These are phyloP conservation scores for Hypoxylon sp. DNA, from an alignment of 2,329 filamentous ascomycete species.

Conservation along the genomic window DNA sequence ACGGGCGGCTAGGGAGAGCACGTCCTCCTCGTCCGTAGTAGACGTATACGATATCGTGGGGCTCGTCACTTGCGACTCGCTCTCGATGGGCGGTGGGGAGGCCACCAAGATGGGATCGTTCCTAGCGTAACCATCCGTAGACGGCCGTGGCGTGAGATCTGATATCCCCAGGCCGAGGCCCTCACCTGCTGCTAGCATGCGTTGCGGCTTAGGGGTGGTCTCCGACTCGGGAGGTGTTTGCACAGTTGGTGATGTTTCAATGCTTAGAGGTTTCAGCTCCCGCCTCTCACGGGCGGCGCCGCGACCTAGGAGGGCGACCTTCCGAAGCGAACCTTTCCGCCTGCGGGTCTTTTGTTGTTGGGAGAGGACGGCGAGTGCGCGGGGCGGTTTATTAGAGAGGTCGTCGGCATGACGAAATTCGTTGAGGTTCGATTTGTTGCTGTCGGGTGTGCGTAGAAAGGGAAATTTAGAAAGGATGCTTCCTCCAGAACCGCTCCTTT, in stretches of 20 bases:
- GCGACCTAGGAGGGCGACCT: constrained; percentile 83
- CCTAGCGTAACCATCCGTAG: constrained; percentile 56
- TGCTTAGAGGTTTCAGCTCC: constrained; percentile 57
- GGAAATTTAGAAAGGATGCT: constrained; percentile 74
- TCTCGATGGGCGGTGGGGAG: constrained; percentile 35
- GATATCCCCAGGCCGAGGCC: constrained; percentile 58
- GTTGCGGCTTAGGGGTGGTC: constrained; percentile 31
- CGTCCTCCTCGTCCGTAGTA: constrained; percentile 86
- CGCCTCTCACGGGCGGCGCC: constrained; percentile 69
- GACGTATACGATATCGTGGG: constrained; percentile 70
- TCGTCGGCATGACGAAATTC: constrained; percentile 41
- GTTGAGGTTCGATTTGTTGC: constrained; percentile 42
- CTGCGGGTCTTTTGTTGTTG: constrained; percentile 67
- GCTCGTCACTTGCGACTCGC: constrained; percentile 53
- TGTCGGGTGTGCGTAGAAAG: constrained; percentile 64
- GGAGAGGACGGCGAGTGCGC: constrained; percentile 45
- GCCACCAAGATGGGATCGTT: constrained; percentile 31
- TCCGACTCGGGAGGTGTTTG: constrained; percentile 37
- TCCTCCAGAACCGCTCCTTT: constrained; percentile 65
- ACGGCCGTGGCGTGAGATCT: constrained; percentile 56
- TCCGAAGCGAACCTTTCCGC: constrained; percentile 84
- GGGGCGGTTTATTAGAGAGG: constrained; percentile 39
- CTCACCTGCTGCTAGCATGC: constrained; percentile 38
- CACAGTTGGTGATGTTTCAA: constrained; percentile 47
- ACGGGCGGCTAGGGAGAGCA: constrained; percentile 67